These are phyloP conservation scores for Chlorella sorokiniana DNA, from an alignment of 139 green algal genomes.

Conservation along the genomic window DNA sequence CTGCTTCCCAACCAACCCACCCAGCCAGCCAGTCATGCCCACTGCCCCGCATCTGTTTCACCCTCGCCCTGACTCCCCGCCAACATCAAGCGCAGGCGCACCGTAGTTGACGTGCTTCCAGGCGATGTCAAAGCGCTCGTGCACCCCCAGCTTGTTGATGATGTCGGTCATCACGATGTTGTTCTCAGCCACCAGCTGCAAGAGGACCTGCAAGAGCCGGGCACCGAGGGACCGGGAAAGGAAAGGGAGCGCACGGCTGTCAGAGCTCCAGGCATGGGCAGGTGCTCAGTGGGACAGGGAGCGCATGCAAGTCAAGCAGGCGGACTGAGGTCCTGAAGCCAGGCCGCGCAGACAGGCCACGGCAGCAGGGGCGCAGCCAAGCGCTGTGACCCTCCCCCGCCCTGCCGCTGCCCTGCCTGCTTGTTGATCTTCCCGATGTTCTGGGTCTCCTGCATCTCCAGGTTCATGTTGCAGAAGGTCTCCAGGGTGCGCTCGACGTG, in stretches of 20 bases:
- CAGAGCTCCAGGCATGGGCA: too few species aligned
- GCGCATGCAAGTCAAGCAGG: too few species aligned
- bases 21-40: too few species aligned
- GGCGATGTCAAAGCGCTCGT: constrained; percentile 61
- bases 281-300: too few species aligned
- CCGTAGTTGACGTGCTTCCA: constrained; percentile 65
- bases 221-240: neutral
- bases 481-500: constrained; percentile 61
- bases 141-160: constrained; percentile 67
- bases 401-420: neutral
- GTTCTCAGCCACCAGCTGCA: constrained; percentile 64
- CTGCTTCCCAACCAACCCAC: too few species aligned
- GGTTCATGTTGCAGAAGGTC: constrained; percentile 64
- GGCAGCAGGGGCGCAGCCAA: too few species aligned
- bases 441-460: constrained; percentile 55
- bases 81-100: too few species aligned
- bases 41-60: too few species aligned
- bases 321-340: neutral
- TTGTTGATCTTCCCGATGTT: constrained; percentile 60
- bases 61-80: too few species aligned
- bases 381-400: too few species aligned
- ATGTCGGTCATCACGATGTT: constrained; percentile 73
- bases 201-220: constrained; percentile 37
- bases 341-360: too few species aligned
- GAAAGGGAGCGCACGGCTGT: neutral